These are phyloP conservation scores for Angomonas ambiguus DNA, from an alignment of 208 protist genomes.

Conservation along the genomic window DNA sequence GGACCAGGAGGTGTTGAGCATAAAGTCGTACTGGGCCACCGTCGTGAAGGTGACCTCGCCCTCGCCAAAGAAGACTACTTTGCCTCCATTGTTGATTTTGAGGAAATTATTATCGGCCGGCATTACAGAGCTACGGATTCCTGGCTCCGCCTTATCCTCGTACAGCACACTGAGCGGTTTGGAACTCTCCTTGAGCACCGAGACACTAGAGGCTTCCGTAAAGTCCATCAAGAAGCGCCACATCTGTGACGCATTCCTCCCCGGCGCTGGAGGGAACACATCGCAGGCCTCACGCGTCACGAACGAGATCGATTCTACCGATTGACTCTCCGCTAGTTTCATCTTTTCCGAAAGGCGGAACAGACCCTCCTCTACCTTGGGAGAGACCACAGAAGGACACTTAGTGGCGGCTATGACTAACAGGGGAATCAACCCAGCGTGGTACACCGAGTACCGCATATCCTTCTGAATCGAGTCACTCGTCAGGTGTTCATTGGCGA, in stretches of 20 bases:
- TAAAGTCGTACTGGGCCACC: conserved; percentile 64
- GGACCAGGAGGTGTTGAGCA: conserved; percentile 32
- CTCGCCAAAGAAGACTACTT: conserved; percentile 55
- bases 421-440: conserved; percentile 69
- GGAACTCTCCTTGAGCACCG: conserved; percentile 44
- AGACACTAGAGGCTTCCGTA: conserved; percentile 43
- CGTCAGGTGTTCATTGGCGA: conserved; percentile 3
- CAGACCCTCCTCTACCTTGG: conserved; percentile 26
- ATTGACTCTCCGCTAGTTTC: conserved; percentile 3
- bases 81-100: conserved; percentile 43
- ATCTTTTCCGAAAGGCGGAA: conserved; percentile 24
- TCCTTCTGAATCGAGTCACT: background rate
- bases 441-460: conserved; percentile 41
- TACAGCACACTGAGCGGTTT: conserved; percentile 35
- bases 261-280: conserved; percentile 40
- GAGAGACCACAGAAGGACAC: conserved; percentile 46
- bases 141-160: conserved; percentile 19
- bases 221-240: conserved; percentile 71
- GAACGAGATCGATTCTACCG: conserved; percentile 42
- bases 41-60: conserved; percentile 71
- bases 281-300: conserved; percentile 72
- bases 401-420: conserved; percentile 56
- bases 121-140: conserved; percentile 35
- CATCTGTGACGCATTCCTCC: conserved; percentile 6
- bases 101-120: conserved; percentile 37